Percentiles rank a stretch among this genome's conserved stretches.
Evolutionary conservation across 2,329 filamentous ascomycete species (phyloP).

Genomic region (Emmonsia crescens): DNA sequence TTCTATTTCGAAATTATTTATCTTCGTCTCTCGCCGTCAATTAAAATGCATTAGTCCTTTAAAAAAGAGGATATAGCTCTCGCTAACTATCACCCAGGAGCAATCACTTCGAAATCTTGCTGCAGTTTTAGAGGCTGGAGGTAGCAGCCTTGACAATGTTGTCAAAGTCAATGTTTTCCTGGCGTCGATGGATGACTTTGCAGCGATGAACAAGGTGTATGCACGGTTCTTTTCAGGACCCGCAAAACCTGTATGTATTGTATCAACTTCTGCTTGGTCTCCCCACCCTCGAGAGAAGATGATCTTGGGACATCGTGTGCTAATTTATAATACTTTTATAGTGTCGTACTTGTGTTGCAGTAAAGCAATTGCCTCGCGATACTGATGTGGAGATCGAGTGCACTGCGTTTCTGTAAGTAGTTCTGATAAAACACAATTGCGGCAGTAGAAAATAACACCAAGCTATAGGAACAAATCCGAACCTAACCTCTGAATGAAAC

Average conservation of each 20-base stretch:
- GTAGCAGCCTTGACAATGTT: slow-evolving; percentile 48
- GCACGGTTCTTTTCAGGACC: slow-evolving; percentile 45
- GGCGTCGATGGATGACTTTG: slow-evolving; percentile 55
- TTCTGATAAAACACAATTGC: not conserved
- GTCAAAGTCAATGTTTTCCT: slow-evolving; percentile 60
- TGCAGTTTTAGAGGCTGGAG: slow-evolving; percentile 50
- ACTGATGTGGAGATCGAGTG: slow-evolving; percentile 86
- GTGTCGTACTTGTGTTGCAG: slow-evolving; percentile 76
- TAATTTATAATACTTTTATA: not conserved
- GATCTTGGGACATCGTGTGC: not conserved
- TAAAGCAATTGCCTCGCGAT: slow-evolving; percentile 76
- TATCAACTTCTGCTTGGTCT: not conserved
- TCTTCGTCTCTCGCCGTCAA: no score
- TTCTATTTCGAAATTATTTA: not conserved
- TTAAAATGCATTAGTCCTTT: no score
- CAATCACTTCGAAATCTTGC: slow-evolving; percentile 50
- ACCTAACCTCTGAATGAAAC: slow-evolving; percentile 1
- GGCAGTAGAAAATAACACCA: not conserved
- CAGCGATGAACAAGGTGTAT: slow-evolving; percentile 75
- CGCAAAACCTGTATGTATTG: slow-evolving; percentile 3
- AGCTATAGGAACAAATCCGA: not conserved
- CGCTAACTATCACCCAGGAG: not conserved
- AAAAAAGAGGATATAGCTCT: no score
- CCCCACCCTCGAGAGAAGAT: not conserved
- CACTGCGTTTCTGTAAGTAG: slow-evolving; percentile 55